Percentiles rank a stretch among this genome's conserved stretches.
Conservation (phyloP, 1,284 basidiomycete species). For the Coniferiporia weirii region DNA sequence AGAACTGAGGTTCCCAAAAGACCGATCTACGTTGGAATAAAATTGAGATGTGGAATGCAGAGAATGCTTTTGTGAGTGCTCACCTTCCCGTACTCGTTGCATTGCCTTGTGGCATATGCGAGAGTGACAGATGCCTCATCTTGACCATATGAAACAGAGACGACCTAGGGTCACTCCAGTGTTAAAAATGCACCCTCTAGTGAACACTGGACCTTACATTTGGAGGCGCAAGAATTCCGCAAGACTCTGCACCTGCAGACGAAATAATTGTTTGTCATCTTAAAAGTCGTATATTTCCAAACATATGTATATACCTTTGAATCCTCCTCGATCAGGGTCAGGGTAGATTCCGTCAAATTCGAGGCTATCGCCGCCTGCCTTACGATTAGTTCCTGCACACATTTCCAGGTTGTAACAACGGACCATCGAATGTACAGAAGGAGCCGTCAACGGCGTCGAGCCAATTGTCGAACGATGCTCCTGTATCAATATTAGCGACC, state of each 20-base stretch:
- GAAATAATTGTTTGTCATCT: background rate
- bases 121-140: constrained; percentile 44
- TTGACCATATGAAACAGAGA: constrained; percentile 50
- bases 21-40: constrained; percentile 28
- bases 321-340: constrained; percentile 21
- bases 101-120: constrained; percentile 46
- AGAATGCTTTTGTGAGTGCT: background rate
- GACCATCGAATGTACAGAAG: constrained; percentile 53
- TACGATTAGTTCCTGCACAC: background rate
- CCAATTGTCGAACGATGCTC: constrained; percentile 42
- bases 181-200: background rate
- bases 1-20: constrained; percentile 41
- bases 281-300: background rate
- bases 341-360: constrained; percentile 24
- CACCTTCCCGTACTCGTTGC: constrained; percentile 45
- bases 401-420: background rate
- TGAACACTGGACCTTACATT: constrained; percentile 29
- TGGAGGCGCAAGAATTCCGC: constrained; percentile 45
- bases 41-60: background rate
- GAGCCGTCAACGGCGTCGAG: constrained; percentile 43
- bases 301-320: constrained; percentile 16
- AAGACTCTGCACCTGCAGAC: constrained; percentile 35
- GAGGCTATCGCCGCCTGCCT: constrained; percentile 48
- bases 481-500: constrained; percentile 21
- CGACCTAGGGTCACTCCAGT: constrained; percentile 18